A percentile compares a stretch with the other conserved stretches of the same genome.
phyloP scores from a whole-genome alignment of 176 grass and related monocot genomes.

The Guadua angustifolia region DNA sequence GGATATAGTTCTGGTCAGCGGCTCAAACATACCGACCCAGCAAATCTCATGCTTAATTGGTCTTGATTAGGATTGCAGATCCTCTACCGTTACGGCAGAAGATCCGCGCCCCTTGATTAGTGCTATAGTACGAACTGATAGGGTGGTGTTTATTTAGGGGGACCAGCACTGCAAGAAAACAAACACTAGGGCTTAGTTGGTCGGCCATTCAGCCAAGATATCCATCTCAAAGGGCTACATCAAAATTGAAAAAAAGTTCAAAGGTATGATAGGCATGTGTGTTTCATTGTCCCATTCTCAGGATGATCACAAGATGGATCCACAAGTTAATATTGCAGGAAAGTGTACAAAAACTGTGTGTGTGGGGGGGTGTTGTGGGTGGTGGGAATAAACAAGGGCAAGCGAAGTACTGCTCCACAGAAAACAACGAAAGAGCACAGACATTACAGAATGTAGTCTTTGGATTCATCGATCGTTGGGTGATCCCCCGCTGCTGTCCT shows the following conservation, averaged over 20 bases:
- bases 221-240: not conserved
- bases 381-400: too few species aligned
- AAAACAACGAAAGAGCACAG: not conserved
- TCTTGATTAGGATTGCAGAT: slow-evolving; percentile 5
- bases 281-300: not conserved
- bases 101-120: too few species aligned
- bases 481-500: slow-evolving; percentile 12
- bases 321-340: not conserved
- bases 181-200: slow-evolving; percentile 9
- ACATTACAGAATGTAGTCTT: not conserved
- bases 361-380: too few species aligned
- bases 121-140: not conserved
- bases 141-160: not conserved
- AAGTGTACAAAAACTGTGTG: not conserved
- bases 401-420: not conserved
- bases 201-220: not conserved
- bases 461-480: slow-evolving; percentile 13
- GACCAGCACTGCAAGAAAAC: slow-evolving; percentile 9
- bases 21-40: slow-evolving; percentile 1
- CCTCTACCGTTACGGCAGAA: too few species aligned
- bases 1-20: not conserved
- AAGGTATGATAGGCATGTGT: not conserved
- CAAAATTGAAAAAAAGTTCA: not conserved
- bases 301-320: not conserved
- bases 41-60: slow-evolving; percentile 7